A percentile compares a stretch with the other conserved stretches of the same genome.
Conservation (phyloP, 805 yeast species). For the Candida multigemmis region DNA sequence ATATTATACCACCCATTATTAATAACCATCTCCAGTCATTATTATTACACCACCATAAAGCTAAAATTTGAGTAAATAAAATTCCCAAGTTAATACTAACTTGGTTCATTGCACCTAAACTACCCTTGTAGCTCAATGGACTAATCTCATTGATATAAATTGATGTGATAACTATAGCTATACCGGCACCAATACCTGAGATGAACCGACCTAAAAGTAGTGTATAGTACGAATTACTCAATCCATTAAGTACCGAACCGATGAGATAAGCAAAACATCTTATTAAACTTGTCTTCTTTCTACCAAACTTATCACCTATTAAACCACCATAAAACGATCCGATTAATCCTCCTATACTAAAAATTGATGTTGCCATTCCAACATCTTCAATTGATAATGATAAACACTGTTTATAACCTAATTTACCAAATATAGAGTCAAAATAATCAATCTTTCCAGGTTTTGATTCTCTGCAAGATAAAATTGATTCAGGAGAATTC, state of each 20-base stretch:
- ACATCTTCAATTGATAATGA: constrained; percentile 46
- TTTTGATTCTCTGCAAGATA: constrained; percentile 41
- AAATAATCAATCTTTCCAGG: constrained; percentile 24
- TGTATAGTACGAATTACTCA: constrained; percentile 29
- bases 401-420: constrained; percentile 42
- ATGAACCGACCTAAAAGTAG: constrained; percentile 64
- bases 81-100: constrained; percentile 82
- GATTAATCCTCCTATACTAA: constrained; percentile 75
- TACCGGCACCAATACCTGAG: constrained; percentile 83
- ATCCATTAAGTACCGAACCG: constrained; percentile 57
- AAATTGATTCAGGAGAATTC: constrained; percentile 75
- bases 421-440: constrained; percentile 31
- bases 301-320: constrained; percentile 58
- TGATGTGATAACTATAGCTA: constrained; percentile 79
- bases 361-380: constrained; percentile 70
- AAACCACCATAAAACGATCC: constrained; percentile 66
- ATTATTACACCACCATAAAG: constrained; percentile 57
- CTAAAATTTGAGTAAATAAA: constrained; percentile 65
- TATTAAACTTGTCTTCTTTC: constrained; percentile 42
- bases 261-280: constrained; percentile 44
- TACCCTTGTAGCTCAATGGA: constrained; percentile 61
- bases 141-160: constrained; percentile 72
- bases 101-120: constrained; percentile 86
- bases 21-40: constrained; percentile 68
- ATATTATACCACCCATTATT: constrained; percentile 49